Evolutionary conservation across 1,139 yeast genomes (phyloP).

Genomic region (Candida tropicalis): DNA sequence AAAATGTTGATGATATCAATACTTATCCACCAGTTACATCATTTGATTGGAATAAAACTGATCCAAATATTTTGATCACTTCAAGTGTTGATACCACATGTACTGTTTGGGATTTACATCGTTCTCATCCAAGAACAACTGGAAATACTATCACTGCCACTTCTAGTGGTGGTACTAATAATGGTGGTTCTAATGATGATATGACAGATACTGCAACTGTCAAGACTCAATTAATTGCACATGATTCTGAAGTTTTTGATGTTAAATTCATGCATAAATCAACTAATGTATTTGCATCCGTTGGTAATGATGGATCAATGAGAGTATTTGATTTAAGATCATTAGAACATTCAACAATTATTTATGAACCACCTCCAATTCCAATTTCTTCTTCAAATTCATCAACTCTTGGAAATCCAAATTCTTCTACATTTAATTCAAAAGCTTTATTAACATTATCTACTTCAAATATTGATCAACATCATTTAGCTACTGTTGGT

Average conservation of each 20-base stretch:
- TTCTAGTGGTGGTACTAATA: not conserved
- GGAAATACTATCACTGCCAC: not conserved
- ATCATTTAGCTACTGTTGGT: slow-evolving; percentile 77
- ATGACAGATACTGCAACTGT: slow-evolving; percentile 62
- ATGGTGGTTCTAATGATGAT: slow-evolving; percentile 9
- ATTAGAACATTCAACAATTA: slow-evolving; percentile 90
- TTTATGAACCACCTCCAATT: slow-evolving; percentile 61
- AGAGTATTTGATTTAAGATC: slow-evolving; percentile 88
- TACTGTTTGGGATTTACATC: slow-evolving; percentile 86
- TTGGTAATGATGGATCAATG: slow-evolving; percentile 95
- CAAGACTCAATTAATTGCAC: slow-evolving; percentile 93
- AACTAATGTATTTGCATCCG: slow-evolving; percentile 83
- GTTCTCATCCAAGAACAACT: slow-evolving; percentile 24
- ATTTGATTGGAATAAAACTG: slow-evolving; percentile 87
- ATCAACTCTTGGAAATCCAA: slow-evolving; percentile 11
- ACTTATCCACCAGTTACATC: slow-evolving; percentile 84
- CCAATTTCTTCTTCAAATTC: slow-evolving; percentile 34
- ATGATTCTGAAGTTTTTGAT: slow-evolving; percentile 93
- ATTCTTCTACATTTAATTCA: slow-evolving; percentile 29
- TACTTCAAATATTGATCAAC: slow-evolving; percentile 80
- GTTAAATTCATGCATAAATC: slow-evolving; percentile 80
- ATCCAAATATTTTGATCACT: slow-evolving; percentile 74
- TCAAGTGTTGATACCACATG: slow-evolving; percentile 95
- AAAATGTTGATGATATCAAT: slow-evolving; percentile 37
- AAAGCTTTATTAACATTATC: slow-evolving; percentile 74